Conservation (phyloP, 352 stramenopile genomes). For the Phytophthora hibernalis region DNA sequence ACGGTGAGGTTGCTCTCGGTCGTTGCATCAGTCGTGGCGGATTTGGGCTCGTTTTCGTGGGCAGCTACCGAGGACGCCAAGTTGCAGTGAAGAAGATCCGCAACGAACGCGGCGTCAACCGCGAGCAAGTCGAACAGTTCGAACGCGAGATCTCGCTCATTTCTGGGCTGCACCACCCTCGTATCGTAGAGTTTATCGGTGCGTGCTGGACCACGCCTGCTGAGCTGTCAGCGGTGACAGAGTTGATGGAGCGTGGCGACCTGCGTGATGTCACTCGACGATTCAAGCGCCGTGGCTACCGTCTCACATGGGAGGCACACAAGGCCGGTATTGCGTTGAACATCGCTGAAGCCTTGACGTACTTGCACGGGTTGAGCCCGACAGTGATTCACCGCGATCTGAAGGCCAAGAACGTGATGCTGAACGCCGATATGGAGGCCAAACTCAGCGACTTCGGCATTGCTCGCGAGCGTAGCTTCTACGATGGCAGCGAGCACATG, state of each 20-base stretch:
- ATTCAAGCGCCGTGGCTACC: conserved; percentile 52
- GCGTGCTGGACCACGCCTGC: conserved; percentile 58
- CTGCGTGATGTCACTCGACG: conserved; percentile 60
- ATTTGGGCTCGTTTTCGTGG: conserved; percentile 57
- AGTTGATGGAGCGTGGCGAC: conserved; percentile 76
- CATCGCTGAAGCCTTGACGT: conserved; percentile 67
- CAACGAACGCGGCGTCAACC: conserved; percentile 40
- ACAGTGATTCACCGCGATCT: conserved; percentile 62
- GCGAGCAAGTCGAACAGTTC: conserved; percentile 63
- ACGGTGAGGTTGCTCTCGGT: conserved; percentile 41
- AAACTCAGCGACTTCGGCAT: conserved; percentile 83
- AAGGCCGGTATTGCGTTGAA: conserved; percentile 65
- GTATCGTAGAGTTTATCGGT: conserved; percentile 73
- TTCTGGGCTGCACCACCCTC: conserved; percentile 54
- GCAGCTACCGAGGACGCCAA: conserved; percentile 41
- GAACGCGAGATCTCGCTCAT: conserved; percentile 67
- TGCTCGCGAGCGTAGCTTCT: conserved; percentile 54
- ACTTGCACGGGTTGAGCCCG: conserved; percentile 68
- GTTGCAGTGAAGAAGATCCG: conserved; percentile 59
- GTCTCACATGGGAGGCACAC: conserved; percentile 56
- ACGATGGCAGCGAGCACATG: conserved; percentile 66
- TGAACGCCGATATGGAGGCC: conserved; percentile 59
- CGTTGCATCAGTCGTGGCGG: conserved; percentile 49
- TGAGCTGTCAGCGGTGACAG: conserved; percentile 62
- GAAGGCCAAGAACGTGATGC: conserved; percentile 57